phyloP scores from a whole-genome alignment of 2,329 filamentous ascomycete species.

The Penicillium sp. region DNA sequence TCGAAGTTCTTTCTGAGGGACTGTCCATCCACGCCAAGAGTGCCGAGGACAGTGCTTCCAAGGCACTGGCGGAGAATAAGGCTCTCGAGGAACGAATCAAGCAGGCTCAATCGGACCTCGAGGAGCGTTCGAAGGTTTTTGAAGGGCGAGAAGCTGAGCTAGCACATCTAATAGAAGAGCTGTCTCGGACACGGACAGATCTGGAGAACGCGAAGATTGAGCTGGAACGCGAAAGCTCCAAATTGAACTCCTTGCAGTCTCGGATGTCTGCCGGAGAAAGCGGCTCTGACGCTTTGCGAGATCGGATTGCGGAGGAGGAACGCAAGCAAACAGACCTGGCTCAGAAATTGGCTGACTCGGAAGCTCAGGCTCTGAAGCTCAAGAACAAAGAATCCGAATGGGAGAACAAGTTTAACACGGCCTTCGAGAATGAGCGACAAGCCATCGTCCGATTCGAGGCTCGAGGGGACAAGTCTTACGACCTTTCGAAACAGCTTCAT shows the following conservation, averaged over 20 bases:
- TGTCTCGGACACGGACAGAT: slow-evolving; percentile 50
- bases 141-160: slow-evolving; percentile 53
- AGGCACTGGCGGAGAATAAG: slow-evolving; percentile 64
- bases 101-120: slow-evolving; percentile 58
- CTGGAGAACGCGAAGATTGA: slow-evolving; percentile 49
- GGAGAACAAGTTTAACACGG: slow-evolving; percentile 55
- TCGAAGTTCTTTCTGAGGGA: slow-evolving; percentile 59
- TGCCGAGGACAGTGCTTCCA: slow-evolving; percentile 57
- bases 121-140: slow-evolving; percentile 53
- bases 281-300: slow-evolving; percentile 73
- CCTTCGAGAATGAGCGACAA: slow-evolving; percentile 33
- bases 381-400: slow-evolving; percentile 71
- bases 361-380: slow-evolving; percentile 70
- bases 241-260: slow-evolving; percentile 65
- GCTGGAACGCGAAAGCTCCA: slow-evolving; percentile 64
- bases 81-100: slow-evolving; percentile 55
- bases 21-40: slow-evolving; percentile 59
- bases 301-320: slow-evolving; percentile 73
- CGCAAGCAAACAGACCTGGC: slow-evolving; percentile 64
- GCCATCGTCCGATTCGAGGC: slow-evolving; percentile 60
- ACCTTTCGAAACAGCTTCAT: slow-evolving; percentile 79
- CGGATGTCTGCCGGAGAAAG: slow-evolving; percentile 80
- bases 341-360: slow-evolving; percentile 69
- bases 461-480: slow-evolving; percentile 70
- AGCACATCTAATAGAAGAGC: slow-evolving; percentile 55